Base-by-base conservation (phyloP, 2,329 filamentous ascomycete species). In the Aspergillus intermedius region DNA sequence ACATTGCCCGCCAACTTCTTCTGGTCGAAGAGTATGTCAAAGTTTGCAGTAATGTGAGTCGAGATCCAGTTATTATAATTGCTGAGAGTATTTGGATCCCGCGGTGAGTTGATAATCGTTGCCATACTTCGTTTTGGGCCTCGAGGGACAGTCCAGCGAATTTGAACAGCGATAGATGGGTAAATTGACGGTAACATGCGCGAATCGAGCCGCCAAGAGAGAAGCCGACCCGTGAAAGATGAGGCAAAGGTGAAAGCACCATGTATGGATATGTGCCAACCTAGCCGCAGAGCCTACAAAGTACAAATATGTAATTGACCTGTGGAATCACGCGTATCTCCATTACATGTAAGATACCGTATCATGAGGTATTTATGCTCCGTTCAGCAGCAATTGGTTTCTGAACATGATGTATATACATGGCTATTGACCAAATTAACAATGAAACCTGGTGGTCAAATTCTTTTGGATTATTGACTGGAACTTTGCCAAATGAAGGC, bases 61-160 rank as follows among this genome's bases (percentile, higher is more conserved):
- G 88, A 95, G 52, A 81, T 77, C 83, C 89, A 96, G 48, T 86
- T 83, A 68, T 88, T 83, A 71, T 96, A 96, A 75, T 97, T 97
- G 65, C 88, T 87, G 50, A 93, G 74, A 22, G 93, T 96, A 68
- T 90, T 94, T 46, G 90, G 90, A 72, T 97, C 91, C 62, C 88
- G 81, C 45, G 76, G 73, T 42, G 67, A 65, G 39, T 66, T 69
- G 55, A 74, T 73, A 37, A 62, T 60, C 23, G 56, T 60, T 37
- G 65, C 64, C 65, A 72, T 69, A n/a, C 61, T 68, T 52, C 63
- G 65, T 37, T 59, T 63, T 44, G 44, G 44, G 43, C 41, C 32
- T 23, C 37, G 50, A 44, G 43, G 42, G 17, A 43, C 12, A 47
- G 3, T 40, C 37, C 10, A 21, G 37, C 19, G 46, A 39, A 41